Evolutionary conservation across 345 rosid species (phyloP), one percentile per base, ranked within the genome.

Genomic region (Limnanthes douglasii): DNA sequence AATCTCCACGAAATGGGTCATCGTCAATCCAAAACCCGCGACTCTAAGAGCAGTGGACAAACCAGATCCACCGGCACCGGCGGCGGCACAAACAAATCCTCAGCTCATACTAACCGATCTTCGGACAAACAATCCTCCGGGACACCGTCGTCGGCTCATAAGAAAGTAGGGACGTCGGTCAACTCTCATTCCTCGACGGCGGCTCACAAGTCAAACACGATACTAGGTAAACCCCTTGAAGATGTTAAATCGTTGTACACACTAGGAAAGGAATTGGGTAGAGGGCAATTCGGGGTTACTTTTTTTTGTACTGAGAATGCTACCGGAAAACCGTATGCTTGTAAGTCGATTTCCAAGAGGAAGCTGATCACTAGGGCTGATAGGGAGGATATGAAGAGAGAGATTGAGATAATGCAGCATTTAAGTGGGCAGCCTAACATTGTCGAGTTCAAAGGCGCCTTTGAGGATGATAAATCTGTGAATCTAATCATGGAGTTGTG

Each of bases 221-320:
- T 79, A 33, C 68, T 85, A 4, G 90, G 73, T 9, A 85, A 74
- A 34, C 64, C 86, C 14, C 77, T 33, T 52, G 94, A 72, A 25
- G 92, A 86, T n/a, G 69, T 86, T 49, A 74, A 28, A 42, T 28
- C 14, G 18, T 54, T 48, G 40, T 86, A 77, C 33, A 41, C 71
- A 0, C 8, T 81, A 14, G 69, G 96, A 6, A 74, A 58, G 49
- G 84, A 74, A 43, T 16, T 86, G 42, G 94, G 96, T 11, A 65
- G 88, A 41, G 96, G 96, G 21, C 94, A 86, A 11, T 81, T 80
- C 58, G 96, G 96, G 2, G 78, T 81, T 13, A 81, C 92, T 33
- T 62, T 69, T 51, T 61, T 80, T 0, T 86, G 94, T 41, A 69
- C 62, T 1, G 94, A 81, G 74, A 69, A 63, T 15, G 56, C 84